phyloP scores from a whole-genome alignment of 139 green algal species.

The Coccomyxa sp. region DNA sequence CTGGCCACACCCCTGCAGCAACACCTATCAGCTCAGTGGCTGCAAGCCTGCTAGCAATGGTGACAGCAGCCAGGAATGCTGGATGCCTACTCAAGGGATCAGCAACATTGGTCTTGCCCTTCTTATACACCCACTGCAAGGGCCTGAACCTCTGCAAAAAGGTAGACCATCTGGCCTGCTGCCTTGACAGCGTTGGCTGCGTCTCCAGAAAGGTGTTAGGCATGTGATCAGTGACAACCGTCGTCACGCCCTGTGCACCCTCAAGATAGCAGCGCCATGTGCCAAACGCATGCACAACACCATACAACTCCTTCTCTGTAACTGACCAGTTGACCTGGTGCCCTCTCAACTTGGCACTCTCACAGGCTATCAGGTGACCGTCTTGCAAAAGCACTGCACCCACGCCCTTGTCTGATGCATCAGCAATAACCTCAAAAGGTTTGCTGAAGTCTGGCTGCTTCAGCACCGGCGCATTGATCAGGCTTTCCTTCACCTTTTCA shows the following conservation, averaged over 20 bases:
- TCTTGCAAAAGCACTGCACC: slow-evolving; percentile 26
- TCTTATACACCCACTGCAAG: slow-evolving; percentile 17
- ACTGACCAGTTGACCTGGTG: slow-evolving; percentile 27
- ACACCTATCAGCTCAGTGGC: neutral
- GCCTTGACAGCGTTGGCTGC: slow-evolving; percentile 8
- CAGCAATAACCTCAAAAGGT: slow-evolving; percentile 30
- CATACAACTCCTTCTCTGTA: slow-evolving; percentile 30
- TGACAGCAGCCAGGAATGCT: neutral
- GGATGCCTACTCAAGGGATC: slow-evolving; percentile 11
- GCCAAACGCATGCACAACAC: slow-evolving; percentile 24
- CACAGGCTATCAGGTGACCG: slow-evolving; percentile 16
- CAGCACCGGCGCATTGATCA: slow-evolving; percentile 27
- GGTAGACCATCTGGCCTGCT: slow-evolving; percentile 3
- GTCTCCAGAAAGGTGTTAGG: slow-evolving; percentile 16
- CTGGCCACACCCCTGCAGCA: neutral
- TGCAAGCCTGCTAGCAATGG: neutral
- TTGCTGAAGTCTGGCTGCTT: slow-evolving; percentile 9
- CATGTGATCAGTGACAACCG: slow-evolving; percentile 26
- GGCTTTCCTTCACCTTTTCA: slow-evolving; percentile 15
- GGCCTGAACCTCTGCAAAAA: slow-evolving; percentile 12
- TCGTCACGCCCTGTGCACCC: neutral
- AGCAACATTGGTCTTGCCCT: slow-evolving; percentile 12
- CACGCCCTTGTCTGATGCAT: slow-evolving; percentile 22
- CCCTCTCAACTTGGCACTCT: slow-evolving; percentile 16
- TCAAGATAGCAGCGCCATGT: slow-evolving; percentile 30